These are phyloP conservation scores for Pestalotiopsis sp. DNA, from an alignment of 2,329 filamentous ascomycete species.

Conservation along the genomic window DNA sequence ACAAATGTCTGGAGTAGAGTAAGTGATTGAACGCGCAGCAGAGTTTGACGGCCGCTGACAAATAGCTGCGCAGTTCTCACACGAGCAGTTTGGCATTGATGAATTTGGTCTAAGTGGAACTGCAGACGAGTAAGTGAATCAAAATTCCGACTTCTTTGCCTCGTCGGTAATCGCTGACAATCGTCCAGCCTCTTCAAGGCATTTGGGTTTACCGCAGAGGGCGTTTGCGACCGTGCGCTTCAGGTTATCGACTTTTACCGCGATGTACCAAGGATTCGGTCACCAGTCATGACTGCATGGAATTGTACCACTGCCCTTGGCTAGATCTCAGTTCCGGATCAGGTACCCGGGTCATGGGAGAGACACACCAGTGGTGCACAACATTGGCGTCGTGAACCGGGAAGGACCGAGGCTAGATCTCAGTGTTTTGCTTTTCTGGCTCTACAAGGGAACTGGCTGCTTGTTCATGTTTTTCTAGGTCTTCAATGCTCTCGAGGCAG, in stretches of 20 bases:
- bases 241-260: background rate
- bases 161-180: background rate
- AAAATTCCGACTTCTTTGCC: background rate
- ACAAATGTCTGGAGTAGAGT: background rate
- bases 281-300: background rate
- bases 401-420: too few species aligned
- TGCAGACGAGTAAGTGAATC: background rate
- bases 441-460: too few species aligned
- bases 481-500: background rate
- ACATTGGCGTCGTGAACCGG: background rate
- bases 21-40: background rate
- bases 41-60: background rate
- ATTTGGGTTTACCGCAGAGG: background rate
- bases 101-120: background rate
- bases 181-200: background rate
- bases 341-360: background rate
- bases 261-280: background rate
- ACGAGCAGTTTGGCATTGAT: background rate
- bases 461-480: too few species aligned
- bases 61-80: background rate
- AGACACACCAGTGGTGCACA: background rate
- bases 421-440: too few species aligned
- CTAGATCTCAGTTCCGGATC: background rate
- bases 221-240: background rate
- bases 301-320: background rate